Conservation (phyloP, 2,329 filamentous ascomycete genomes). For the Fusarium dlaminii region DNA sequence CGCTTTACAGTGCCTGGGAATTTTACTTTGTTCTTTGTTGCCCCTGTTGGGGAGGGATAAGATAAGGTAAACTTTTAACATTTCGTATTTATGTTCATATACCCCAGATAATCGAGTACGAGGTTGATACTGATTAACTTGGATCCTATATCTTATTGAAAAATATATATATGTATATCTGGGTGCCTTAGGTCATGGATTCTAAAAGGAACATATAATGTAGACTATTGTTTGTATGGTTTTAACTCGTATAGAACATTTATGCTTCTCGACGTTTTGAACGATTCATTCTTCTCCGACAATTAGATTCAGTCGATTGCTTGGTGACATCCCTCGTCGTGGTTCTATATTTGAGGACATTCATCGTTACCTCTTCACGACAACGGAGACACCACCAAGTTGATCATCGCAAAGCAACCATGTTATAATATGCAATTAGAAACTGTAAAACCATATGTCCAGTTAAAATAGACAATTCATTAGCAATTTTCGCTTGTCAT, state of each 20-base stretch:
- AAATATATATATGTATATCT: too few species aligned
- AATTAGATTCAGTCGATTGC: neutral
- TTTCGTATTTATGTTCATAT: neutral
- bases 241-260: rapidly evolving
- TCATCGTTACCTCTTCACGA: too few species aligned
- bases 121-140: neutral
- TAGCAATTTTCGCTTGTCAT: neutral
- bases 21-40: neutral
- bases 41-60: slow-evolving; percentile 9
- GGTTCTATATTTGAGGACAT: neutral
- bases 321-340: rapidly evolving
- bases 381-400: too few species aligned
- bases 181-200: neutral
- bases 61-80: neutral
- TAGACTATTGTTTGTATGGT: neutral
- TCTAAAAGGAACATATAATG: neutral
- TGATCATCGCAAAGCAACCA: too few species aligned
- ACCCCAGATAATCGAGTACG: neutral
- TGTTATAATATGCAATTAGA: too few species aligned
- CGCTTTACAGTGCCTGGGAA: neutral
- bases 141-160: neutral
- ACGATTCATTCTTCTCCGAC: neutral
- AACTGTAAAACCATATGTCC: rapidly evolving
- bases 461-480: neutral
- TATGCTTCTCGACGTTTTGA: neutral